Evolutionary conservation across 2,329 filamentous ascomycete genomes (phyloP), one percentile per base, ranked within the genome.

Genomic region (Clarireedia monteithiana): DNA sequence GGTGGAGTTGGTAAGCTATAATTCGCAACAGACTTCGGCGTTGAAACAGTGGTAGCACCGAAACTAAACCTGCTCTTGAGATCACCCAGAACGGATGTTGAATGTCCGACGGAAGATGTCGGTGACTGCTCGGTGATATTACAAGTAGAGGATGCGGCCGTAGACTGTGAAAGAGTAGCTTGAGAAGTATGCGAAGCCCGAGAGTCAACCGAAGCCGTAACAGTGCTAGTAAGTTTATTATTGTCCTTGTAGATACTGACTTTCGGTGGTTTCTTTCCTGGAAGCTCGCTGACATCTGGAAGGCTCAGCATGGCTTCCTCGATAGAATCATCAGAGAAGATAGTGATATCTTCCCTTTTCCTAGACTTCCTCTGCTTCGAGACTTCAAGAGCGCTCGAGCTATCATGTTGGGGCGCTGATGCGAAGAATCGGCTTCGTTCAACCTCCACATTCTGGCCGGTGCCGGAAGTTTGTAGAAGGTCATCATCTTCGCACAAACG

Each of bases 291-390:
- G 30, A 59, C 49, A 60, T 77, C 72, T 7, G 73, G 69, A 40
- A 79, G 66, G 52, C 69, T 71, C 4, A 73, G 66, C 70, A 79
- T 75, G 6, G 74, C 74, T 30, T 77, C 74, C 58, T 79, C 75
- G 26, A 77, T 70, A 4, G 74, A 71, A 59, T 79, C 77, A 62
- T 81, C 78, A 1, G 77, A 80, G 62, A 75, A 80, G 4, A 81
- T 73, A 24, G 72, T 73, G 55, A 80, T 68, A 7, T 69, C 69
- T 14, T 73, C 70, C 54, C 73, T 72, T 53, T 73, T 74, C 20
- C 68, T 65, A 61, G 72, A 73, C 58, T 73, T 75, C 17, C 57
- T 72, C 44, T 68, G 66, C 39, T 61, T 65, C 7, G 56, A 39
- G 59, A 64, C 44, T 65, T 62, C 61, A 69, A 72, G 53, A 14